A percentile compares a stretch with the other conserved stretches of the same genome.
phyloP scores from a whole-genome alignment of 1,284 basidiomycete genomes.

The Cryptococcus sp. region DNA sequence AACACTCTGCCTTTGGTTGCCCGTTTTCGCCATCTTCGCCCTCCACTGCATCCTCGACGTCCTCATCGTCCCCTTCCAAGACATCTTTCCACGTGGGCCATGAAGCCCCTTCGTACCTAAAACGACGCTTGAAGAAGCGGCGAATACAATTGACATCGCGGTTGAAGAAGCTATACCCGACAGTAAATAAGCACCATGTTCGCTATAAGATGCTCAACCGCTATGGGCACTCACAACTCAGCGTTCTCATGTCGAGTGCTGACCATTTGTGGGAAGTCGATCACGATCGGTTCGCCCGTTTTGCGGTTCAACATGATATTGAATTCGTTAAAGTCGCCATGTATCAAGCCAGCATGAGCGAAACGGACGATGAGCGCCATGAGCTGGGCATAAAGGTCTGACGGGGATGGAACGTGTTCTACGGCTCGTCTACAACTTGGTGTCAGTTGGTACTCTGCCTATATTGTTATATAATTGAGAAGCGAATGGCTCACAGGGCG shows the following conservation, averaged over 20 bases:
- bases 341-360: conserved; percentile 88
- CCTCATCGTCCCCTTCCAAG: conserved; percentile 56
- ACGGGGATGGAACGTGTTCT: conserved; percentile 76
- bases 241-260: conserved; percentile 95
- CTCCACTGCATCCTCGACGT: conserved; percentile 5
- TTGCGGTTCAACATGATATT: conserved; percentile 90
- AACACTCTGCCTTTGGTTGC: conserved; percentile 34
- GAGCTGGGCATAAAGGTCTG: conserved; percentile 83
- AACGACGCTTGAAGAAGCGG: conserved; percentile 87
- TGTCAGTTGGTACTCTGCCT: conserved; percentile 8
- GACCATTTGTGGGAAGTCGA: conserved; percentile 99
- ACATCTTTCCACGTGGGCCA: conserved; percentile 81
- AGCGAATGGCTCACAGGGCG: conserved; percentile 69
- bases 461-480: conserved; percentile 1
- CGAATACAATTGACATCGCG: conserved; percentile 96
- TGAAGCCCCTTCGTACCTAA: conserved; percentile 85
- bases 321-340: conserved; percentile 99
- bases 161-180: conserved; percentile 87
- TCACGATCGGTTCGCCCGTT: conserved; percentile 82
- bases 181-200: background rate
- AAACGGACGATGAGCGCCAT: conserved; percentile 97
- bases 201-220: background rate
- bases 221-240: conserved; percentile 70
- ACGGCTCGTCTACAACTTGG: conserved; percentile 73
- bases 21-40: conserved; percentile 11